Evolutionary conservation across 1,139 yeast genomes (phyloP).

Genomic region (Eremothecium sinecaudum): DNA sequence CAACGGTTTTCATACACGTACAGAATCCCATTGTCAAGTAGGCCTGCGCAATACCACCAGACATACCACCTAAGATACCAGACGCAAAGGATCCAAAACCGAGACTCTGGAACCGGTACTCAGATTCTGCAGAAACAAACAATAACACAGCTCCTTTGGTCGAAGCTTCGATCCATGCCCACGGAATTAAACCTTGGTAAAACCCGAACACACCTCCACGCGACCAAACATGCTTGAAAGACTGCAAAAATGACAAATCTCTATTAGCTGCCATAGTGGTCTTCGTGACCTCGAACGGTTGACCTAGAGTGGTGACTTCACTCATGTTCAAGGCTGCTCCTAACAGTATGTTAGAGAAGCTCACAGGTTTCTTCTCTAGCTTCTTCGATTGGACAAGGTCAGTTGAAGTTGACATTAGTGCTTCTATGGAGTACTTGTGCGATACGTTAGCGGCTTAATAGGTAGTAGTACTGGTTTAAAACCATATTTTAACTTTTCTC

Average conservation of each 20-base stretch:
- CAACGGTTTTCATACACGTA: slow-evolving; percentile 97
- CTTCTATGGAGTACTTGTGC: too few species aligned
- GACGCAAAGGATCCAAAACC: slow-evolving; percentile 67
- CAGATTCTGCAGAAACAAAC: slow-evolving; percentile 88
- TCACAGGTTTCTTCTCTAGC: slow-evolving; percentile 68
- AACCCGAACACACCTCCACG: slow-evolving; percentile 89
- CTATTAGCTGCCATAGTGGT: slow-evolving; percentile 99
- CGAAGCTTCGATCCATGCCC: slow-evolving; percentile 99
- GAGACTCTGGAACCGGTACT: slow-evolving; percentile 56
- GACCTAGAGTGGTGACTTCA: slow-evolving; percentile 91
- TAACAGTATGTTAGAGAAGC: slow-evolving; percentile 77
- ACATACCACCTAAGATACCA: slow-evolving; percentile 91
- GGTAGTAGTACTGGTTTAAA: too few species aligned
- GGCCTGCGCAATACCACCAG: slow-evolving; percentile 90
- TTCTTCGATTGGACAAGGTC: slow-evolving; percentile 15
- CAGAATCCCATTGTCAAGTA: slow-evolving; percentile 96
- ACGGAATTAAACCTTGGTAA: slow-evolving; percentile 94
- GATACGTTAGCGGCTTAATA: too few species aligned
- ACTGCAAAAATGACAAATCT: slow-evolving; percentile 53
- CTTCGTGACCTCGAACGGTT: slow-evolving; percentile 89
- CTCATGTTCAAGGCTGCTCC: slow-evolving; percentile 92
- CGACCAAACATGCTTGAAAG: slow-evolving; percentile 72
- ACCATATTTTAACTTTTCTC: too few species aligned
- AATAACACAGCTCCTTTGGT: slow-evolving; percentile 96
- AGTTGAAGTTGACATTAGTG: too few species aligned